phyloP scores from a whole-genome alignment of 257 asterid species.

The Dorcoceras hygrometricum region DNA sequence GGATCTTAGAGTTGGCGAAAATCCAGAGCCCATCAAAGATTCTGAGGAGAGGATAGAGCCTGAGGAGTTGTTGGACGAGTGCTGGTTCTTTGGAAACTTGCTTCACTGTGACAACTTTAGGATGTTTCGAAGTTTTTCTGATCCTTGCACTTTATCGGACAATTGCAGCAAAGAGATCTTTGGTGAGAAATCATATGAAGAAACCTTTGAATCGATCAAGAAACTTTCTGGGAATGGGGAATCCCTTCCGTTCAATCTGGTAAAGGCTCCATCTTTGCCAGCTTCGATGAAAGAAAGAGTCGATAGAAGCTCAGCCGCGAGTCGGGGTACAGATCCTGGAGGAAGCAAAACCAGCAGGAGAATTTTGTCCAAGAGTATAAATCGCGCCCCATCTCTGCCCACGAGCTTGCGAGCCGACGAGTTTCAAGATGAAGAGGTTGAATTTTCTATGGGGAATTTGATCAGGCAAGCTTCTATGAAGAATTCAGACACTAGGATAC shows the following conservation, averaged over 20 bases:
- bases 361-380: slow-evolving; percentile 20
- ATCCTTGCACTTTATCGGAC: slow-evolving; percentile 48
- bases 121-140: slow-evolving; percentile 58
- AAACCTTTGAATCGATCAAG: slow-evolving; percentile 46
- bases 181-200: slow-evolving; percentile 47
- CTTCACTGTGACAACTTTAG: slow-evolving; percentile 37
- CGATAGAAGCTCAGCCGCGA: slow-evolving; percentile 2
- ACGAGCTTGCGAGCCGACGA: slow-evolving; percentile 26
- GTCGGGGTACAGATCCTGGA: not conserved
- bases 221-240: slow-evolving; percentile 16
- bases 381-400: slow-evolving; percentile 55
- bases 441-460: slow-evolving; percentile 55
- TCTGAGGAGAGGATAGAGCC: slow-evolving; percentile 42
- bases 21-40: slow-evolving; percentile 17
- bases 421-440: slow-evolving; percentile 38
- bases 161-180: slow-evolving; percentile 16
- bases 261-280: slow-evolving; percentile 44
- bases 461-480: slow-evolving; percentile 66
- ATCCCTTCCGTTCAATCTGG: slow-evolving; percentile 11
- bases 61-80: slow-evolving; percentile 50
- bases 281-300: not conserved
- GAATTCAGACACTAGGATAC: slow-evolving; percentile 29
- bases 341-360: slow-evolving; percentile 27
- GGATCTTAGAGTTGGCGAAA: slow-evolving; percentile 30
- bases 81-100: slow-evolving; percentile 75